Evolutionary conservation across 331 rosid species (phyloP).

Genomic region (Pyracantha coccinea): DNA sequence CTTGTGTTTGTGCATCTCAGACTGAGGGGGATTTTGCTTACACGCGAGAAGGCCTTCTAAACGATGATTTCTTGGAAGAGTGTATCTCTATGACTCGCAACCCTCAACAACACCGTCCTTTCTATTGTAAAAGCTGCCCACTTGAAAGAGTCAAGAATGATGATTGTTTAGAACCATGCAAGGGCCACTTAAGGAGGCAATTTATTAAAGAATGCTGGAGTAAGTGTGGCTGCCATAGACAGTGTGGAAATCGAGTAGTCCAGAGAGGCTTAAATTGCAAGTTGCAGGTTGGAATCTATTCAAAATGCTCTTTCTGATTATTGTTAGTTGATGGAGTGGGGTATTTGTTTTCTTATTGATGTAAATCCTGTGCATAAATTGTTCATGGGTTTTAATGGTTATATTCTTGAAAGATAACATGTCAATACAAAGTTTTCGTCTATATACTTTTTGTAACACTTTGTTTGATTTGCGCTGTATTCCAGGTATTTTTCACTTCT

Average conservation of each 20-base stretch:
- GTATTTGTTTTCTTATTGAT: neutral
- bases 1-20: slow-evolving; percentile 65
- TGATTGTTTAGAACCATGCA: slow-evolving; percentile 60
- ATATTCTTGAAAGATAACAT: neutral
- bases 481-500: slow-evolving; percentile 62
- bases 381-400: neutral
- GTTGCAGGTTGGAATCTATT: slow-evolving; percentile 49
- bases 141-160: slow-evolving; percentile 53
- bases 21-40: slow-evolving; percentile 64
- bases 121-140: slow-evolving; percentile 69
- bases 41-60: slow-evolving; percentile 50
- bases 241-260: slow-evolving; percentile 75
- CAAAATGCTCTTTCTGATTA: neutral
- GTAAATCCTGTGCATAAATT: neutral
- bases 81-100: slow-evolving; percentile 45
- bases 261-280: slow-evolving; percentile 64
- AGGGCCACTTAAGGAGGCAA: slow-evolving; percentile 67
- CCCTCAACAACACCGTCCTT: slow-evolving; percentile 26
- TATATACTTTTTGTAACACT: neutral
- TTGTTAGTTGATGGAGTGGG: neutral
- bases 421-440: neutral
- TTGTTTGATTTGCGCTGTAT: slow-evolving; percentile 3
- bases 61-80: slow-evolving; percentile 69
- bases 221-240: slow-evolving; percentile 72
- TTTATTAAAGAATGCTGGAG: slow-evolving; percentile 88